phyloP scores from a whole-genome alignment of 345 rosid species.

The Pseudoturritis turrita region DNA sequence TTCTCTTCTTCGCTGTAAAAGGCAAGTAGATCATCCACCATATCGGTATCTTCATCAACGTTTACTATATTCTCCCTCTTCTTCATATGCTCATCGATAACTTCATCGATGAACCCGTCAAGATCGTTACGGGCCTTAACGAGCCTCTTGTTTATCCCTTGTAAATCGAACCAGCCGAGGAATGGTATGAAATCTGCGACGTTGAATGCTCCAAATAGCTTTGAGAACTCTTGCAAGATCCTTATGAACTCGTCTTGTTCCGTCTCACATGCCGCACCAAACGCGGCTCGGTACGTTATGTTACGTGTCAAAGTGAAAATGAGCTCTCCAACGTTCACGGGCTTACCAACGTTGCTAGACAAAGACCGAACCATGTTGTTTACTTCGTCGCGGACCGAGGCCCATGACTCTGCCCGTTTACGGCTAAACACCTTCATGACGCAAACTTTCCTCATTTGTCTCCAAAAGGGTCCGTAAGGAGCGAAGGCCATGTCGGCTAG shows the following conservation, averaged over 20 bases:
- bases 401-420: constrained; percentile 85
- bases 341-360: constrained; percentile 38
- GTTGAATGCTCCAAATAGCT: constrained; percentile 91
- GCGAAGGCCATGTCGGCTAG: constrained; percentile 97
- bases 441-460: constrained; percentile 89
- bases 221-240: constrained; percentile 87
- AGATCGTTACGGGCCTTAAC: constrained; percentile 60
- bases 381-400: constrained; percentile 78
- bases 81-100: constrained; percentile 71
- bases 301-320: constrained; percentile 72
- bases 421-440: constrained; percentile 87
- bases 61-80: constrained; percentile 25
- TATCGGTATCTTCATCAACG: constrained; percentile 43
- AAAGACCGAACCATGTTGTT: constrained; percentile 40
- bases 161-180: constrained; percentile 63
- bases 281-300: constrained; percentile 76
- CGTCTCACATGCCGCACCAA: constrained; percentile 52
- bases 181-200: constrained; percentile 76
- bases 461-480: constrained; percentile 90
- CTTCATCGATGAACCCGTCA: constrained; percentile 68
- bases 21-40: constrained; percentile 88
- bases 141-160: constrained; percentile 58
- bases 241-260: constrained; percentile 74
- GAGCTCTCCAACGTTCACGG: constrained; percentile 67
- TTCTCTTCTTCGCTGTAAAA: constrained; percentile 56